Evolutionary conservation across 2,329 filamentous ascomycete species (phyloP).

Genomic region (Talaromyces sp.): DNA sequence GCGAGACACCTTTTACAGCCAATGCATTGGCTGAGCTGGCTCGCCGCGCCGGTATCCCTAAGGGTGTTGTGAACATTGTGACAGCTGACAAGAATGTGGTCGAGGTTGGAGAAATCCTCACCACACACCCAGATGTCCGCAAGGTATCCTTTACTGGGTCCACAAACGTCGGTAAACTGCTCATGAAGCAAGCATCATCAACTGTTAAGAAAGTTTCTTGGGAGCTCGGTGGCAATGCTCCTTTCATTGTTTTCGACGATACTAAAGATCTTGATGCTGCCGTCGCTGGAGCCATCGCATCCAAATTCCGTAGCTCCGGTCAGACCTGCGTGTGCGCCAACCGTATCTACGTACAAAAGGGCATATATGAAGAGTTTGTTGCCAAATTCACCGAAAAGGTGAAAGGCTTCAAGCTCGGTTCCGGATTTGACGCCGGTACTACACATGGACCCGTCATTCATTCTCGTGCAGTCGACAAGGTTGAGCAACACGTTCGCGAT

Average conservation of each 20-base stretch:
- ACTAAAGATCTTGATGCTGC: constrained; percentile 77
- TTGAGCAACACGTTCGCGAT: constrained; percentile 74
- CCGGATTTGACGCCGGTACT: constrained; percentile 44
- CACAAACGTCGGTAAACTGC: constrained; percentile 63
- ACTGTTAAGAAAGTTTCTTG: constrained; percentile 85
- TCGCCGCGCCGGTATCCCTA: constrained; percentile 80
- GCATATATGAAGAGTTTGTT: constrained; percentile 54
- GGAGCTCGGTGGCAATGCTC: constrained; percentile 91
- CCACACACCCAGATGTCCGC: constrained; percentile 70
- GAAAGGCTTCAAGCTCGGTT: constrained; percentile 46
- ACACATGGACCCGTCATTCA: constrained; percentile 62
- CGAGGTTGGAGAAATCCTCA: constrained; percentile 72
- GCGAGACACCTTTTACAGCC: constrained; percentile 87
- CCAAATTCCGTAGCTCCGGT: constrained; percentile 90
- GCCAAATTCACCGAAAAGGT: constrained; percentile 54
- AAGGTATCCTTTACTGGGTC: constrained; percentile 93
- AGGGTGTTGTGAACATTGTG: constrained; percentile 86
- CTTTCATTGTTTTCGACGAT: constrained; percentile 96
- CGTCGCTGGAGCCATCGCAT: constrained; percentile 75
- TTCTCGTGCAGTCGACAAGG: constrained; percentile 74
- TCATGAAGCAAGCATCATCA: constrained; percentile 84
- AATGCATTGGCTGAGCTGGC: constrained; percentile 84
- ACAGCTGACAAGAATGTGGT: constrained; percentile 76
- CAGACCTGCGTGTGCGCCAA: constrained; percentile 90
- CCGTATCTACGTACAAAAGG: constrained; percentile 52